Evolutionary conservation across 1,284 basidiomycete genomes (phyloP).

Genomic region (Marasmius sp.): DNA sequence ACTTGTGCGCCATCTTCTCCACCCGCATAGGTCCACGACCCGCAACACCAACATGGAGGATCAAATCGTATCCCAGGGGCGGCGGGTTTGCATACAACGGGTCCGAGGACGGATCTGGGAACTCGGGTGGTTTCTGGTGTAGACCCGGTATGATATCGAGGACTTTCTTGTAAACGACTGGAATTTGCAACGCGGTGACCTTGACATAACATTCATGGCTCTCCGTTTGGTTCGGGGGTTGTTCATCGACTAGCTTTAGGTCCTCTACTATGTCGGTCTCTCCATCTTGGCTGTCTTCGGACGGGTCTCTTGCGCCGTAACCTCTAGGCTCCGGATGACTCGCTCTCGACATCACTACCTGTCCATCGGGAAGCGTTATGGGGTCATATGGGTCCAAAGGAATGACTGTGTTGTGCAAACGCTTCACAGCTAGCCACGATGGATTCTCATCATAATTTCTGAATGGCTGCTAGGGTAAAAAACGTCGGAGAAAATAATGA

Average conservation of each 20-base stretch:
- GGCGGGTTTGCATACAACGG: conserved; percentile 43
- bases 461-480: conserved; percentile 43
- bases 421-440: conserved; percentile 54
- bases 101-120: conserved; percentile 38
- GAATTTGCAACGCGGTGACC: conserved; percentile 60
- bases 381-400: conserved; percentile 11
- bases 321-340: neutral
- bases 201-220: conserved; percentile 42
- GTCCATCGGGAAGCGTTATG: conserved; percentile 6
- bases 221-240: neutral
- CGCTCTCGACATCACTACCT: conserved; percentile 5
- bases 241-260: neutral
- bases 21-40: conserved; percentile 63
- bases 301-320: neutral
- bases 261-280: neutral
- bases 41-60: conserved; percentile 72
- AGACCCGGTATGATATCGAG: conserved; percentile 56
- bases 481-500: neutral
- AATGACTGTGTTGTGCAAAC: conserved; percentile 49
- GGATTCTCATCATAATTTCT: conserved; percentile 48
- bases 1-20: conserved; percentile 68
- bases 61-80: conserved; percentile 65
- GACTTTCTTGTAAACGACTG: conserved; percentile 64
- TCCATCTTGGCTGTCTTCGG: neutral
- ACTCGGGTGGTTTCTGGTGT: conserved; percentile 59